Evolutionary conservation across 257 asterid species (phyloP).

Genomic region (Gentiana dahurica): DNA sequence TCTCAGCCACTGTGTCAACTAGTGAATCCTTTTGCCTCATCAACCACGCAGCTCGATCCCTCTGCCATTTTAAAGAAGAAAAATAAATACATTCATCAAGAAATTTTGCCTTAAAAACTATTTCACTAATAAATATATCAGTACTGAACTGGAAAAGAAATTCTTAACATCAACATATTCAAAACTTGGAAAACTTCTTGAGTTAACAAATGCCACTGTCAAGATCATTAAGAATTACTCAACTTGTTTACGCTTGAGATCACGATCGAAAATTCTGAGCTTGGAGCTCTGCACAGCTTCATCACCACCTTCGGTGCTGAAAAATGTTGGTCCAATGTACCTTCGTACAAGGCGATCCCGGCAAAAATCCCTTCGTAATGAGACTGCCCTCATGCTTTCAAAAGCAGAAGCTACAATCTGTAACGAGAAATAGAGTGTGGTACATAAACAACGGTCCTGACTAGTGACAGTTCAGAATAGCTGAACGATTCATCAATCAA

Average conservation of each 20-base stretch:
- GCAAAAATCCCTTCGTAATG: slow-evolving; percentile 6
- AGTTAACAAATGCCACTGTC: background rate
- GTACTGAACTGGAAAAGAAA: background rate
- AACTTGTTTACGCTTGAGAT: slow-evolving; percentile 87
- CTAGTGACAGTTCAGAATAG: too few relatives aligned
- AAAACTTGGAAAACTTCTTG: slow-evolving; percentile 1
- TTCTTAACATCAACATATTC: background rate
- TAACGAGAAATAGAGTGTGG: background rate
- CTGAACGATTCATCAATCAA: too few relatives aligned
- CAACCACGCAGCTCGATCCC: slow-evolving; percentile 97
- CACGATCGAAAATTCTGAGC: slow-evolving; percentile 71
- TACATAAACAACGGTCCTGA: too few relatives aligned
- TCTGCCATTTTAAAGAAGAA: slow-evolving; percentile 23
- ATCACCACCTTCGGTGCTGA: slow-evolving; percentile 28
- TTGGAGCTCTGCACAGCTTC: slow-evolving; percentile 35
- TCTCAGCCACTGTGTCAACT: slow-evolving; percentile 77
- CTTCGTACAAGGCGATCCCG: slow-evolving; percentile 23
- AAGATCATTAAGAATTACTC: background rate
- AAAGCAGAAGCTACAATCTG: background rate
- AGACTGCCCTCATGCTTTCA: slow-evolving; percentile 4
- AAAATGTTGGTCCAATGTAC: slow-evolving; percentile 23
- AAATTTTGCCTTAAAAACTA: background rate
- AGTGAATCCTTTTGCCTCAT: slow-evolving; percentile 61
- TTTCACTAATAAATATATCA: background rate
- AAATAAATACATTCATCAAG: background rate